Evolutionary conservation across 345 rosid genomes (phyloP), one percentile per base, ranked within the genome.

Genomic region (Acer yangbiense): DNA sequence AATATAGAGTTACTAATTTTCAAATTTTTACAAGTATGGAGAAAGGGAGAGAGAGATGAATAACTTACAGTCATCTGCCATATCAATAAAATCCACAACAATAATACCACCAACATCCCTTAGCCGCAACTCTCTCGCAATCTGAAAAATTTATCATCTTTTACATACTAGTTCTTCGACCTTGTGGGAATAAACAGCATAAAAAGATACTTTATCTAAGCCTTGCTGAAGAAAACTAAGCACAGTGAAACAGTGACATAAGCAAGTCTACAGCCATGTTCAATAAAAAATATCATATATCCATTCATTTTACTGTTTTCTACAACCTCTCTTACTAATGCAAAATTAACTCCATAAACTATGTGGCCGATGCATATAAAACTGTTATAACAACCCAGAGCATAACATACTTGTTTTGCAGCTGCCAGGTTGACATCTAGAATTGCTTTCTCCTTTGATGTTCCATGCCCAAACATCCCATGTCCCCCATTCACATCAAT

Each of bases 401-500:
- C 48, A 67, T 68, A 69, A 78, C 92, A 52, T 86, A 93, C 99
- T 85, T 89, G 98, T 87, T 90, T 89, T 74, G 97, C 98, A 76
- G 99, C 99, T 66, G 93, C 87, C 72, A 95, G 92, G 83, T 95
- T 95, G 76, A 95, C 99, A 69, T 93, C 99, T 68, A 95, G 85
- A 86, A 87, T 88, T 80, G 98, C 99, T 81, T 87, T 91, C 89
- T 92, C 96, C 82, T 92, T 95, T 76, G 99, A 95, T 79, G 90
- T 88, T 68, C 91, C 93, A 81, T 89, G 93, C 80, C 97, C 93
- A 83, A 93, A 83, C 98, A 95, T 92, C 71, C 92, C 94, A 84
- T 93, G 99, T 73, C 99, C 99, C 8, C 99, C 98, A 81, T 95
- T 95, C 76, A 95, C 99, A 85, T 95, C 99, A 86, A 95, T 88